Evolutionary conservation across 768 basidiomycete species (phyloP).

Genomic region (Tephrocybe sp.): DNA sequence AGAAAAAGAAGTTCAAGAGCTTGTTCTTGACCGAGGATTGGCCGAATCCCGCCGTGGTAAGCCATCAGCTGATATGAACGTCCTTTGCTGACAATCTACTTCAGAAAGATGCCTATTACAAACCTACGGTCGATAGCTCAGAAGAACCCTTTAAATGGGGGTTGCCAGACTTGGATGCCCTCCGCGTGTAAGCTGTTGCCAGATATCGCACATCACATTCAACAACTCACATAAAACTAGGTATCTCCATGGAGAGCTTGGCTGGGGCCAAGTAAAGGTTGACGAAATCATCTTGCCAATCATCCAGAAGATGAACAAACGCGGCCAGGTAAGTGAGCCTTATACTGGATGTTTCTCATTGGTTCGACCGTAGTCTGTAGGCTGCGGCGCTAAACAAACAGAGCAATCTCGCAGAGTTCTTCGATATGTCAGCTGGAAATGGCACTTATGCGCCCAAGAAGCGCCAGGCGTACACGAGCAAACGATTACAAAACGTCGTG

Average conservation of each 20-base stretch:
- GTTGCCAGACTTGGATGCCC: constrained; percentile 90
- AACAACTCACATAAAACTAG: constrained; percentile 31
- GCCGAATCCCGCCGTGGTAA: constrained; percentile 90
- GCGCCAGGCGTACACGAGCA: constrained; percentile 81
- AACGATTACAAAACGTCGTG: constrained; percentile 86
- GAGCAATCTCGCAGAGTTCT: constrained; percentile 71
- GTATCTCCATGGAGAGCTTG: constrained; percentile 74
- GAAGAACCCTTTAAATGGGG: constrained; percentile 98
- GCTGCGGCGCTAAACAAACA: constrained; percentile 72
- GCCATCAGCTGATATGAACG: constrained; percentile 24
- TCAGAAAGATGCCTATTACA: constrained; percentile 90
- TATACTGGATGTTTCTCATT: not conserved
- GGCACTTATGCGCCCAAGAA: constrained; percentile 76
- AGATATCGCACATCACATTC: not conserved
- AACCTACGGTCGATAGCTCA: constrained; percentile 87
- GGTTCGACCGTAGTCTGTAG: constrained; percentile 29
- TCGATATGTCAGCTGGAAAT: constrained; percentile 67
- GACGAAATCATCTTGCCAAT: constrained; percentile 92
- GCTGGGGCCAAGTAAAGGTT: constrained; percentile 81
- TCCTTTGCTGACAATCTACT: constrained; percentile 3
- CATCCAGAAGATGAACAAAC: constrained; percentile 84
- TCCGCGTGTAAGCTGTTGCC: constrained; percentile 58
- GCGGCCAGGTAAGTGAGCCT: constrained; percentile 56
- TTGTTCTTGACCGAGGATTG: constrained; percentile 81
- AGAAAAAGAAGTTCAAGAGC: constrained; percentile 91